Evolutionary conservation across 352 stramenopile species (phyloP), one percentile per base, ranked within the genome.

Genomic region (Aphanomyces invadans): DNA sequence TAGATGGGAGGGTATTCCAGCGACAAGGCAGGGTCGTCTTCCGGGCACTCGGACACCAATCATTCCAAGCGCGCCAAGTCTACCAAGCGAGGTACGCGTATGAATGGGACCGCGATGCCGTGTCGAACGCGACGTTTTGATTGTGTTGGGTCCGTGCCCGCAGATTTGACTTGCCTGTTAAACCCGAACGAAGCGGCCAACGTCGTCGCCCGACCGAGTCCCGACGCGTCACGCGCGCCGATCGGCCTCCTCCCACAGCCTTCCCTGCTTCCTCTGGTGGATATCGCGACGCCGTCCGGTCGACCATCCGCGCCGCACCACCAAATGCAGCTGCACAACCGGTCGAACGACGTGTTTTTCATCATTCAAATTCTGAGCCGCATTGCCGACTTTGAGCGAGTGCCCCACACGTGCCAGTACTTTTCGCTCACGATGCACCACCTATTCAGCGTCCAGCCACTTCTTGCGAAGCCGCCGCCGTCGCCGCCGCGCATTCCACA

Each of bases 391-490:
- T 67, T 67, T 48, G 38, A 67, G 9, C 31, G 38, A 17, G 23
- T 26, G 3, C 42, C n/a, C 31, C 19, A 9, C n/a, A 32, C 36
- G 28, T 44, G 60, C 3, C 48, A 67, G 60, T 67, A 67, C 38
- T 67, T 67, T 44, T 67, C 60, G 19, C 49, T 67, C 12, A 67
- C 60, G 15, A 49, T 51, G 49, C 28, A 57, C 26, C 60, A 67
- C 38, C 48, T 67, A 9, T 67, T 67, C 26, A 57, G 48, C 48
- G 60, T 67, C 42, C 48, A 67, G 60, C 48, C 60, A 21, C 49
- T 67, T 5, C 32, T 44, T 19, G 38, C 48, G 21, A 51, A 67
- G 23, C 49, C 48, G 60, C 60, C 60, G 31, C 45, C 48, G 45
- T 67, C 60, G 32, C 48, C 38, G 28, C 60, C 60, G 29, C 60